Base-by-base conservation (phyloP, 1,284 basidiomycete genomes). In the Ustilago lituana region DNA sequence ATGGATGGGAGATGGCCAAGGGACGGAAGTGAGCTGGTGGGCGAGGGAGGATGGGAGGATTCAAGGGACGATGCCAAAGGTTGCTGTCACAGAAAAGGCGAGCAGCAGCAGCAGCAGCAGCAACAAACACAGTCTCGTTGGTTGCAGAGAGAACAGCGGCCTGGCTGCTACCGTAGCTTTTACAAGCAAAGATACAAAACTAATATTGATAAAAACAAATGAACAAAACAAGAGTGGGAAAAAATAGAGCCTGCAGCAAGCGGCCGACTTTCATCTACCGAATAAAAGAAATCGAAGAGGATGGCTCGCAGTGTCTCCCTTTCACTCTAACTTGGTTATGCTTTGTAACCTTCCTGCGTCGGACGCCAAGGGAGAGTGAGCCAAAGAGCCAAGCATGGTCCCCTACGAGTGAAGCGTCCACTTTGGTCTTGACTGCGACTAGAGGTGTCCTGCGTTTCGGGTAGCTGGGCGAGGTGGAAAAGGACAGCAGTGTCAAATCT, bases 11-110 rank as follows among this genome's bases (percentile, higher is more conserved):
- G 31, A 39, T 15, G 19, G 41, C 20, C 15, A 29, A 51, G 44
- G 31, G 35, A 26, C 37, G 38, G 32, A 48, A 20, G 32, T 14
- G 38, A 41, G 27, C 19, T 39, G 48, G 41, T 26, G 57, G 32
- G 45, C 32, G 22, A 37, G 26, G 23, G 29, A 20, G 39, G 26
- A 49, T 26, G 15, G n/a, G n/a, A n/a, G n/a, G n/a, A n/a, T n/a
- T n/a, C n/a, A 49, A 36, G 39, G 47, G 33, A 31, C 27, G 24
- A 23, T n/a, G 31, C 22, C 31, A 15, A 44, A 44, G 44, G 44
- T 0, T 15, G 44, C 29, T 44, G 43, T 31, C 43, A 44, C n/a
- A 36, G 4, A 46, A n/a, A n/a, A n/a, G n/a, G 31, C 29, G 44
- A 46, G 12, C 20, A 31, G 20, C 26, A 23, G 37, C 9, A 8